These are phyloP conservation scores for Cucumis hystrix DNA, from an alignment of 306 rosid genomes.

Conservation along the genomic window DNA sequence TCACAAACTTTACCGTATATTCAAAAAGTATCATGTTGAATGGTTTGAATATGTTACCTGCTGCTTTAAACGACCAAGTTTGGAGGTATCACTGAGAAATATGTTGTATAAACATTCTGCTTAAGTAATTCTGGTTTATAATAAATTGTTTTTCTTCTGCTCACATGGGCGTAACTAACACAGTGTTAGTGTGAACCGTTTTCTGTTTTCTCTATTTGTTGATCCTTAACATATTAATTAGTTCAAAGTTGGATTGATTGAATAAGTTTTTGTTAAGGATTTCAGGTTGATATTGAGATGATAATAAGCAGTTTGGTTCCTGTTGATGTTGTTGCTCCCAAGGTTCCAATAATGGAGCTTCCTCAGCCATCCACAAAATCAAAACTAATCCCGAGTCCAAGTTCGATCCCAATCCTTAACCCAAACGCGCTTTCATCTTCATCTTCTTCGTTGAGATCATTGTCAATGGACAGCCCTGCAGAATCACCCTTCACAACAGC, in stretches of 20 bases:
- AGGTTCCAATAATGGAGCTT: constrained; percentile 1
- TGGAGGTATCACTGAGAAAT: too few relatives aligned
- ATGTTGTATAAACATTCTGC: too few relatives aligned
- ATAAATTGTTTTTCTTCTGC: too few relatives aligned
- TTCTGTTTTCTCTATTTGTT: too few relatives aligned
- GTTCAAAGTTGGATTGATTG: background rate
- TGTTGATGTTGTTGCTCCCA: constrained; percentile 29
- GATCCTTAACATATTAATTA: too few relatives aligned
- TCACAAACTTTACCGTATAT: too few relatives aligned
- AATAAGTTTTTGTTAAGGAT: background rate
- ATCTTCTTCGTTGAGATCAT: constrained; percentile 67
- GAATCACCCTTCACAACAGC: constrained; percentile 20
- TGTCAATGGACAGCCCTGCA: constrained; percentile 60
- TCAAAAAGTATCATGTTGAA: too few relatives aligned
- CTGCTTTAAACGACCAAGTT: too few relatives aligned
- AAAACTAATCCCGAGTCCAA: background rate
- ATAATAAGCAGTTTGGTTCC: constrained; percentile 39
- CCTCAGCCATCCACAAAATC: constrained; percentile 11
- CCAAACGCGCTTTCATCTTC: constrained; percentile 61
- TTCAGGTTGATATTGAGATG: constrained; percentile 36
- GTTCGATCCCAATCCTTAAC: background rate
- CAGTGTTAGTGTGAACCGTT: too few relatives aligned
- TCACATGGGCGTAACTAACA: too few relatives aligned
- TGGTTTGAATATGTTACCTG: too few relatives aligned
- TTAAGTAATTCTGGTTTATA: too few relatives aligned